Conservation (phyloP, 495 filamentous ascomycete species). For the Parathielavia hyrcaniae region DNA sequence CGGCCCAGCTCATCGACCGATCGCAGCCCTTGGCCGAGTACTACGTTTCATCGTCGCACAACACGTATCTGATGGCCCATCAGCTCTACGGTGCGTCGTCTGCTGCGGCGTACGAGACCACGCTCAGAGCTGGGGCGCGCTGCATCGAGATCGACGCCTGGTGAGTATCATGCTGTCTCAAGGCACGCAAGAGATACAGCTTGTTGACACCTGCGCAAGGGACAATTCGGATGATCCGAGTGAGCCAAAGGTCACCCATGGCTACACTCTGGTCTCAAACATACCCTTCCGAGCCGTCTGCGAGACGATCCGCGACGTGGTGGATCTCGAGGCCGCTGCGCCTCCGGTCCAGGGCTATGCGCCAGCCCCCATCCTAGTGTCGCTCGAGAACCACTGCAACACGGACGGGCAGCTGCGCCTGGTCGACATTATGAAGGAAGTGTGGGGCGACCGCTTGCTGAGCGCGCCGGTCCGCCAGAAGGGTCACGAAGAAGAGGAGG, state of each 20-base stretch:
- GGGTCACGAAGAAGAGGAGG: constrained; percentile 39
- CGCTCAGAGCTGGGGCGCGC: constrained; percentile 44
- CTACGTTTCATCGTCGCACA: constrained; percentile 71
- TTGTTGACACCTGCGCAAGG: constrained; percentile 12
- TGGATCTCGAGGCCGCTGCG: constrained; percentile 38
- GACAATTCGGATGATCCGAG: constrained; percentile 43
- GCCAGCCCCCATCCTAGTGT: constrained; percentile 47
- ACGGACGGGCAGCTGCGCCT: constrained; percentile 43
- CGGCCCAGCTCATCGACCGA: constrained; percentile 36
- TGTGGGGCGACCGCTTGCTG: constrained; percentile 47
- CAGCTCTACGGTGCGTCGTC: constrained; percentile 47
- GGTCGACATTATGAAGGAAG: constrained; percentile 49
- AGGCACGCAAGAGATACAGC: background rate
- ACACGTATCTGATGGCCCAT: constrained; percentile 55
- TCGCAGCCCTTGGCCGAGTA: constrained; percentile 49
- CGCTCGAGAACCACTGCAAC: constrained; percentile 50
- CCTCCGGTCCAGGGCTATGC: constrained; percentile 28
- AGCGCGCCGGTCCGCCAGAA: constrained; percentile 40
- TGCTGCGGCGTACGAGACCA: constrained; percentile 43
- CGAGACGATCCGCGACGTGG: constrained; percentile 46
- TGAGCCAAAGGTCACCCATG: constrained; percentile 53
- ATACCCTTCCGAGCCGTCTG: constrained; percentile 50
- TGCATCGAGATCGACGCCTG: constrained; percentile 57
- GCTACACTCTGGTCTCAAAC: constrained; percentile 49
- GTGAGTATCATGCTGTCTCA: background rate